phyloP scores from a whole-genome alignment of 2,329 filamentous ascomycete genomes.

The Beauveria medogensis region DNA sequence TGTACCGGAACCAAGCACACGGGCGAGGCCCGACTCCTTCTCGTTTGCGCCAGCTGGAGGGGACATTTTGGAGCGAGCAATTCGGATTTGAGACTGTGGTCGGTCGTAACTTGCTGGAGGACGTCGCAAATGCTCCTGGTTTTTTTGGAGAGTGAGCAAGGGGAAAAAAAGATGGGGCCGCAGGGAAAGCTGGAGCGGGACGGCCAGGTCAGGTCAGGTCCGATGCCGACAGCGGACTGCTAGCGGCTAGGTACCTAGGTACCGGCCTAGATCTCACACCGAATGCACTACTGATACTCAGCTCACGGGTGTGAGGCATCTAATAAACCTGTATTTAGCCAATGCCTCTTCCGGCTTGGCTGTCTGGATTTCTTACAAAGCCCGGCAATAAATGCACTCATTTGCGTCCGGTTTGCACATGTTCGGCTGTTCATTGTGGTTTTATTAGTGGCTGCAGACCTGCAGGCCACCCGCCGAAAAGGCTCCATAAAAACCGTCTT shows the following conservation, averaged over 20 bases:
- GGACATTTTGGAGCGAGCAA: conserved; percentile 41
- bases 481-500: background rate
- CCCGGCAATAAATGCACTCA: too few relatives aligned
- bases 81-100: background rate
- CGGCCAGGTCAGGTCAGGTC: background rate
- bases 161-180: conserved; percentile 3
- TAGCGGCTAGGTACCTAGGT: background rate
- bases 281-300: background rate
- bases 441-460: background rate
- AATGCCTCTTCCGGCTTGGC: background rate
- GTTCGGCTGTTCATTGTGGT: background rate
- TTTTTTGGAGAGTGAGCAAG: background rate
- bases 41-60: conserved; percentile 45
- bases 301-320: too few relatives aligned
- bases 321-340: background rate
- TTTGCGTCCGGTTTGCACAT: background rate
- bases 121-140: conserved; percentile 4
- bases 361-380: background rate
- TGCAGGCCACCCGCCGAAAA: background rate
- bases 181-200: background rate
- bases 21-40: conserved; percentile 82
- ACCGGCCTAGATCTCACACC: background rate
- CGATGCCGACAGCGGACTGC: background rate
- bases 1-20: conserved; percentile 84
- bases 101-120: background rate